Evolutionary conservation across 1,284 basidiomycete genomes (phyloP).

Genomic region (Sphaerobolus stellatus): DNA sequence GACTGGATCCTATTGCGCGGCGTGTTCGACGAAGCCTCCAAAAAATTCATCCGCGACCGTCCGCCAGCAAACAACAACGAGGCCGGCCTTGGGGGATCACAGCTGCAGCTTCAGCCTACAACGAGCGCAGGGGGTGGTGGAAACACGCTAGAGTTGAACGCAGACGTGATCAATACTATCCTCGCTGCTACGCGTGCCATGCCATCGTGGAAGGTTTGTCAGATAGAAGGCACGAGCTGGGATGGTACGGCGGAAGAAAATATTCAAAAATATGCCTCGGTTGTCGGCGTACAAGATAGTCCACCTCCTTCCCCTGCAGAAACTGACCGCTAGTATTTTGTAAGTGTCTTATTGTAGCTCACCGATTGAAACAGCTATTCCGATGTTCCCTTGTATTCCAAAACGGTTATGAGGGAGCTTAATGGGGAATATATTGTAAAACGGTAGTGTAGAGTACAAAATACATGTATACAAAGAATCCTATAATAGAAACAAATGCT

Average conservation of each 20-base stretch:
- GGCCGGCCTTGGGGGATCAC: conserved; percentile 6
- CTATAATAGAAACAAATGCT: too few species aligned
- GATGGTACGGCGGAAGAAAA: conserved; percentile 32
- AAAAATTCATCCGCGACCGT: conserved; percentile 17
- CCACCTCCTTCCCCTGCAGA: too few species aligned
- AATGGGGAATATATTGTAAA: too few species aligned
- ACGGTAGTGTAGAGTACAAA: too few species aligned
- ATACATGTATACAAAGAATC: too few species aligned
- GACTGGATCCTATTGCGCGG: conserved; percentile 22
- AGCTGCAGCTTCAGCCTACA: conserved; percentile 14
- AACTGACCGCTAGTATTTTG: too few species aligned
- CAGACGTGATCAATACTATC: conserved; percentile 25
- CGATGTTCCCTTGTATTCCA: too few species aligned
- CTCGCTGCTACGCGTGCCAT: conserved; percentile 26
- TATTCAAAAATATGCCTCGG: conserved; percentile 24
- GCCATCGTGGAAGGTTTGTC: conserved; percentile 33
- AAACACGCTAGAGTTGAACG: conserved; percentile 17
- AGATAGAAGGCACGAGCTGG: conserved; percentile 31
- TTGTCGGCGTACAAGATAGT: background rate
- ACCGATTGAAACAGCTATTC: too few species aligned
- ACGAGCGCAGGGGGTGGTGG: conserved; percentile 8
- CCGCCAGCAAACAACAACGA: conserved; percentile 1
- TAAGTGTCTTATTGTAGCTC: too few species aligned
- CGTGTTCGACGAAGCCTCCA: conserved; percentile 12
- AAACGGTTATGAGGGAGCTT: too few species aligned